Conservation (phyloP, 805 yeast species). For the Saturnispora mendoncae region DNA sequence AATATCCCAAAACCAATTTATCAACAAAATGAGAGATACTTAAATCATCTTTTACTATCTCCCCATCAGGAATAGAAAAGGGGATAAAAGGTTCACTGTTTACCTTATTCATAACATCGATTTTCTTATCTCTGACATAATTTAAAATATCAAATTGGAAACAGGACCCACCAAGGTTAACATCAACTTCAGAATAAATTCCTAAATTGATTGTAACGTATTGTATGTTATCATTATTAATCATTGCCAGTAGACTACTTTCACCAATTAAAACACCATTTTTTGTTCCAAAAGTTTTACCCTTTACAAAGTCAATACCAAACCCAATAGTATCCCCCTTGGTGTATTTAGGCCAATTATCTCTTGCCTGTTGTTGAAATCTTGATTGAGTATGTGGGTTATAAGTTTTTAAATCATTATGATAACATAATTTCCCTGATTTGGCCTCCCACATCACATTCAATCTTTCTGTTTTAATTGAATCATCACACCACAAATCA, state of each 20-base stretch:
- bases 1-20: constrained; percentile 33
- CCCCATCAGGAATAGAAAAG: constrained; percentile 10
- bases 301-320: constrained; percentile 63
- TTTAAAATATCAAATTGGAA: constrained; percentile 43
- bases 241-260: constrained; percentile 25
- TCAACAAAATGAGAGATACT: constrained; percentile 18
- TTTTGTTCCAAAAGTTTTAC: constrained; percentile 65
- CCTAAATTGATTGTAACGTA: neutral
- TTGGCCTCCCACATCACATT: constrained; percentile 44
- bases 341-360: constrained; percentile 36
- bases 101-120: constrained; percentile 16
- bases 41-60: constrained; percentile 12
- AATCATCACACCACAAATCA: constrained; percentile 5
- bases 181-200: constrained; percentile 31
- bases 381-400: neutral
- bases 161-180: constrained; percentile 39
- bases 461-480: constrained; percentile 4
- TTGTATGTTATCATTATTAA: neutral
- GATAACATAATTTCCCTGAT: constrained; percentile 37
- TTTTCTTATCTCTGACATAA: constrained; percentile 35
- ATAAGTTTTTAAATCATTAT: constrained; percentile 27
- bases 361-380: constrained; percentile 1
- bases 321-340: constrained; percentile 68
- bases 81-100: constrained; percentile 11
- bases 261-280: constrained; percentile 62